Conservation (phyloP, 73 alveolate species). For the Blepharisma stoltei region DNA sequence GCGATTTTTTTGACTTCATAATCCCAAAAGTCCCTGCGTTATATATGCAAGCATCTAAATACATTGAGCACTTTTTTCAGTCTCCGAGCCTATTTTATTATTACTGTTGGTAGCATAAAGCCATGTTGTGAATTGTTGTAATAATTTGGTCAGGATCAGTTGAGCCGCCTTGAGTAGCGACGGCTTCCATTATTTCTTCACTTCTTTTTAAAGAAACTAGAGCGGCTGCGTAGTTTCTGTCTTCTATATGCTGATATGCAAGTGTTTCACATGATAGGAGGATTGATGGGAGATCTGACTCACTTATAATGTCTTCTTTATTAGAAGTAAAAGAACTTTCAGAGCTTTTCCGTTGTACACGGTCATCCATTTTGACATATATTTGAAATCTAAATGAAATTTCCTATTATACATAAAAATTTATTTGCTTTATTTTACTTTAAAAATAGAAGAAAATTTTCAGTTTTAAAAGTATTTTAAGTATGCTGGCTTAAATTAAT, state of each 20-base stretch:
- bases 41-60: constrained; percentile 15
- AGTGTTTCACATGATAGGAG: background rate
- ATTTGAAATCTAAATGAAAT: too few relatives aligned
- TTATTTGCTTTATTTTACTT: too few relatives aligned
- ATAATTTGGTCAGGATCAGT: background rate
- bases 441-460: too few relatives aligned
- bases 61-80: background rate
- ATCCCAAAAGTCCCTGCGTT: constrained; percentile 1
- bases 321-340: too few relatives aligned
- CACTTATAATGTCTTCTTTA: constrained; percentile 13
- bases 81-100: background rate
- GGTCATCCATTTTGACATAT: too few relatives aligned
- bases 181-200: constrained; percentile 25
- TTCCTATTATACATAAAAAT: too few relatives aligned
- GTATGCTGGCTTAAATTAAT: too few relatives aligned
- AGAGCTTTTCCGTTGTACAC: too few relatives aligned
- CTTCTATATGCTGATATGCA: constrained; percentile 15
- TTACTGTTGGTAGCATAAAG: constrained; percentile 21
- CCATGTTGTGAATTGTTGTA: constrained; percentile 5
- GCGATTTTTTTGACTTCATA: background rate
- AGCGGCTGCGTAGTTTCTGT: background rate
- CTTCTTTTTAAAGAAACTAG: background rate
- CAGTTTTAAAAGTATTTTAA: too few relatives aligned
- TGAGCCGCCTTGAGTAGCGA: constrained; percentile 2
- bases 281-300: constrained; percentile 8